phyloP scores from a whole-genome alignment of 768 basidiomycete species.

The Pleurotus sapidus region DNA sequence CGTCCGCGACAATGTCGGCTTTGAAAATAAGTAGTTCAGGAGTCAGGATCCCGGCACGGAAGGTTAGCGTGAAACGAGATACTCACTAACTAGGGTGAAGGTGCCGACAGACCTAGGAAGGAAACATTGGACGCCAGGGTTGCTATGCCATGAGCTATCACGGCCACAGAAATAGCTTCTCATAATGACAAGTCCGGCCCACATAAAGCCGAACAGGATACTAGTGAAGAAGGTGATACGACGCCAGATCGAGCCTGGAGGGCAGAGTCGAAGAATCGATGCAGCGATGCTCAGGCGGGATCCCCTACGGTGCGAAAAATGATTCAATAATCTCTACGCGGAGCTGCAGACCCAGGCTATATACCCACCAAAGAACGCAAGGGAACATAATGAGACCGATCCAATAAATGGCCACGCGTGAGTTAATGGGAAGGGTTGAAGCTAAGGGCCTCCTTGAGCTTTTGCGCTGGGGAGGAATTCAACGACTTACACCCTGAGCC shows the following conservation, averaged over 20 bases:
- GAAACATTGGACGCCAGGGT: conserved; percentile 3
- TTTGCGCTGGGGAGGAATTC: neutral
- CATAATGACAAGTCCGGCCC: neutral
- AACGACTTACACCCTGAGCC: neutral
- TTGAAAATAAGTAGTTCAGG: neutral
- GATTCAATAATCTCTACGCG: neutral
- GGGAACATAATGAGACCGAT: conserved; percentile 8
- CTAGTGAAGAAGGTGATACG: neutral
- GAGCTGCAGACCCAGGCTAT: neutral
- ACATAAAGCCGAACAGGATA: neutral
- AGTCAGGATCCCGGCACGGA: neutral
- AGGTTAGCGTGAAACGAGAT: neutral
- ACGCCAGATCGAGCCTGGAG: neutral
- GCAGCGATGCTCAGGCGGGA: conserved; percentile 16
- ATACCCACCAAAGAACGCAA: conserved; percentile 11
- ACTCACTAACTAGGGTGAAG: conserved; percentile 3
- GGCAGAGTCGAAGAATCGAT: conserved; percentile 12
- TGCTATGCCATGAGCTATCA: neutral
- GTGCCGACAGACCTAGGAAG: neutral
- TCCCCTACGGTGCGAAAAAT: conserved; percentile 5
- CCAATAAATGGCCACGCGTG: conserved; percentile 6
- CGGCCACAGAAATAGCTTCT: neutral
- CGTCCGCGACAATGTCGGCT: conserved; percentile 11
- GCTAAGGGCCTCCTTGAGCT: neutral
- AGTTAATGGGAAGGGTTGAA: neutral